Percentiles rank a stretch among this genome's conserved stretches.
Evolutionary conservation across 345 rosid genomes (phyloP).

Genomic region (Salix brachista): DNA sequence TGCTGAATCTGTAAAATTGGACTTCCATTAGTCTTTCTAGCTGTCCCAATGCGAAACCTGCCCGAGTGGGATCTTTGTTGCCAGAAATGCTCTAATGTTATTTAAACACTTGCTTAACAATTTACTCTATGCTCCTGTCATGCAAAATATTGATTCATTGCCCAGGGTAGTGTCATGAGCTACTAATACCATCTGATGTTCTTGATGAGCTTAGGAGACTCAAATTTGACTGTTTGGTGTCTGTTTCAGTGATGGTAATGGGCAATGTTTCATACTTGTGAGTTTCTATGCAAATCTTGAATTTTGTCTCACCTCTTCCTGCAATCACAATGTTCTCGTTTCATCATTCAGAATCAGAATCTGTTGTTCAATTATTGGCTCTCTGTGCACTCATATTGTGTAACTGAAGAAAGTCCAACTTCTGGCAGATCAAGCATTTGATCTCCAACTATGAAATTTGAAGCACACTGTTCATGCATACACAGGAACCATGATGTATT

Average conservation of each 20-base stretch:
- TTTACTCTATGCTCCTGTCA: not conserved
- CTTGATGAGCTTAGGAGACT: not conserved
- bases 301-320: not conserved
- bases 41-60: not conserved
- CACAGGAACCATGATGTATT: not conserved
- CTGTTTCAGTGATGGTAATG: not conserved
- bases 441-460: not conserved
- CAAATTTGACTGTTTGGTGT: not conserved
- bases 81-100: not conserved
- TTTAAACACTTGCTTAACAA: not conserved
- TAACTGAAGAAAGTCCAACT: not conserved
- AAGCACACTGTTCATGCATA: not conserved
- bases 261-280: not conserved
- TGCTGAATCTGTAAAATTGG: not conserved
- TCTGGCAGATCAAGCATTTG: not conserved
- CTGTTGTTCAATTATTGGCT: not conserved
- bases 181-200: not conserved
- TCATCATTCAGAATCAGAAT: not conserved
- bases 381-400: not conserved
- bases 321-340: not conserved
- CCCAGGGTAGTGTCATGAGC: not conserved
- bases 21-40: not conserved
- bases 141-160: not conserved
- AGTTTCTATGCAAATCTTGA: not conserved
- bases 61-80: not conserved